Conservation (phyloP, 148 eudicot genomes). For the Salicornia ramosissima region DNA sequence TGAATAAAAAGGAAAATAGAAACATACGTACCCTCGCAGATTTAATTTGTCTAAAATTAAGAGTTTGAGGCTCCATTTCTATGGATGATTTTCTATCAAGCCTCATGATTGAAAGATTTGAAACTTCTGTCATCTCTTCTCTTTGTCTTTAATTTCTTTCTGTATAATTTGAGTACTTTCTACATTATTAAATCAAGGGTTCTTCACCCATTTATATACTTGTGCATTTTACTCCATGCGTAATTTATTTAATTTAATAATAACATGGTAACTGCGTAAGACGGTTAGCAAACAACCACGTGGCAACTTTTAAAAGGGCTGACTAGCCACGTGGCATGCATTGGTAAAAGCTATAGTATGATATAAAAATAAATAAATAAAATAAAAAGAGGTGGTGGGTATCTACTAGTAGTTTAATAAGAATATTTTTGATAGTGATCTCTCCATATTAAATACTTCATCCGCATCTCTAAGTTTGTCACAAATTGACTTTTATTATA, state of each 20-base stretch:
- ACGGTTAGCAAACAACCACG: slow-evolving; percentile 11
- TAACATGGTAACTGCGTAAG: slow-evolving; percentile 5
- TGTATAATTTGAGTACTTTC: not conserved
- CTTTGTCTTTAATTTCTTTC: not conserved
- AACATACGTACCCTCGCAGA: slow-evolving; percentile 42
- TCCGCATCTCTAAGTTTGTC: no score
- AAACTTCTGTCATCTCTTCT: slow-evolving; percentile 15
- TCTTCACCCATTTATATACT: not conserved
- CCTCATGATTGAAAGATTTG: slow-evolving; percentile 6
- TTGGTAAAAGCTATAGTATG: not conserved
- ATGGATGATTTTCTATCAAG: slow-evolving; percentile 47
- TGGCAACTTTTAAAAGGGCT: slow-evolving; percentile 8
- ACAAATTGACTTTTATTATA: no score
- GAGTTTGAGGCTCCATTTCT: slow-evolving; percentile 55
- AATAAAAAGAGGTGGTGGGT: not conserved
- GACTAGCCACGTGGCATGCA: slow-evolving; percentile 21
- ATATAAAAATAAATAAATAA: no score
- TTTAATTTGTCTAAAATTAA: slow-evolving; percentile 36
- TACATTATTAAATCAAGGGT: not conserved
- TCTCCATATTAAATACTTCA: not conserved
- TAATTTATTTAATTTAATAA: no score
- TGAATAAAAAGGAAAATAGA: not conserved
- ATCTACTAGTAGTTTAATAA: not conserved
- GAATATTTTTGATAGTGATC: slow-evolving; percentile 1
- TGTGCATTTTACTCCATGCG: not conserved